Conservation (phyloP, 192 early-diverging fungal genomes). For the Chytriomyces sp. region DNA sequence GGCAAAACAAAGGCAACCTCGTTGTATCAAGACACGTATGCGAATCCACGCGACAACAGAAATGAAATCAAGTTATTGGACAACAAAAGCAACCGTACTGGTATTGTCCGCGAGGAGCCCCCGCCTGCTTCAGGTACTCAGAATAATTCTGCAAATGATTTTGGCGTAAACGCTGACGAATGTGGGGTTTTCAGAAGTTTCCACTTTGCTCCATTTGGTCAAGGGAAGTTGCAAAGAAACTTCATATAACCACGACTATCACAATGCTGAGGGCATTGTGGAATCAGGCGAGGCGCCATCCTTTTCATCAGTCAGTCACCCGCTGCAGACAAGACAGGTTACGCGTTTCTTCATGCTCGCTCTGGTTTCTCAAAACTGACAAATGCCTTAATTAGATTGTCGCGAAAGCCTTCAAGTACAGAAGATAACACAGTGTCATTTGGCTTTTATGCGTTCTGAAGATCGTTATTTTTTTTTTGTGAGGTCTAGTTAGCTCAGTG, state of each 20-base stretch:
- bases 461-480: neutral
- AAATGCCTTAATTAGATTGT: constrained; percentile 30
- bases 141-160: neutral
- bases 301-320: constrained; percentile 17
- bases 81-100: constrained; percentile 34
- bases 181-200: constrained; percentile 17
- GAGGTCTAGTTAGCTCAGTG: too few relatives aligned
- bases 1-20: constrained; percentile 14
- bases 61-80: constrained; percentile 29
- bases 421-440: constrained; percentile 2
- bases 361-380: constrained; percentile 1
- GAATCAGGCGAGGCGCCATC: constrained; percentile 30
- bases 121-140: neutral
- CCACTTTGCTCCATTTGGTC: constrained; percentile 33
- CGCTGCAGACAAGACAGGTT: constrained; percentile 38
- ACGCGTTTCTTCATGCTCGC: constrained; percentile 4
- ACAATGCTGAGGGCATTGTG: constrained; percentile 12
- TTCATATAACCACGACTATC: constrained; percentile 31
- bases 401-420: constrained; percentile 39
- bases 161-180: neutral
- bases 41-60: neutral
- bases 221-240: constrained; percentile 1
- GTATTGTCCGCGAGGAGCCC: neutral
- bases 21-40: constrained; percentile 35
- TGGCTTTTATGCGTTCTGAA: neutral